These are phyloP conservation scores for Yamadazyma friedrichii DNA, from an alignment of 1,139 yeast genomes.

Conservation along the genomic window DNA sequence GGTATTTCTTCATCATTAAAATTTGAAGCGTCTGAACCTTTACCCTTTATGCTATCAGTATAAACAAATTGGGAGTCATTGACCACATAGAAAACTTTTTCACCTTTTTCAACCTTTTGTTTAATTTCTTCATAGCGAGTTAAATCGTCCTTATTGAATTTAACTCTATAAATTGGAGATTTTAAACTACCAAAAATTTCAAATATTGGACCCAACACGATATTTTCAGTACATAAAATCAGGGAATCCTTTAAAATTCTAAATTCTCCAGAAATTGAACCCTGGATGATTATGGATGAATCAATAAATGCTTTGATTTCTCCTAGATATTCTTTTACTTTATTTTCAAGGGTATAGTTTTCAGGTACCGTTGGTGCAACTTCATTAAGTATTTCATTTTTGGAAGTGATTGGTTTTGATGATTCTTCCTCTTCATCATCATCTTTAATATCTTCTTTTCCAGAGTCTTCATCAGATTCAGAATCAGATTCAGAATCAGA, in stretches of 20 bases:
- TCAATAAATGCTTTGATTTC: constrained; percentile 70
- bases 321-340: constrained; percentile 76
- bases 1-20: constrained; percentile 94
- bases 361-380: constrained; percentile 67
- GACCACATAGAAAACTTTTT: constrained; percentile 71
- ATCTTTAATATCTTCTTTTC: constrained; percentile 15
- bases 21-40: constrained; percentile 94
- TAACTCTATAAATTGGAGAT: constrained; percentile 78
- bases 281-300: constrained; percentile 67
- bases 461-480: constrained; percentile 17
- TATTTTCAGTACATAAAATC: constrained; percentile 73
- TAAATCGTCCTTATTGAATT: constrained; percentile 51
- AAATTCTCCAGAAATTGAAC: constrained; percentile 81
- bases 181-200: constrained; percentile 92
- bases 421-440: constrained; percentile 37
- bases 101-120: constrained; percentile 49
- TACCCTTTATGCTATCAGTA: constrained; percentile 69
- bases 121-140: constrained; percentile 31
- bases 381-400: constrained; percentile 73
- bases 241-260: constrained; percentile 81
- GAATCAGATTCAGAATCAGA: constrained; percentile 21
- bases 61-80: constrained; percentile 76
- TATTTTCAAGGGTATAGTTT: constrained; percentile 56
- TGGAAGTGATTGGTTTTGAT: constrained; percentile 66
- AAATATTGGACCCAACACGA: constrained; percentile 76